Evolutionary conservation across 148 eudicot genomes (phyloP).

Genomic region (Pharnaceum exiguum): DNA sequence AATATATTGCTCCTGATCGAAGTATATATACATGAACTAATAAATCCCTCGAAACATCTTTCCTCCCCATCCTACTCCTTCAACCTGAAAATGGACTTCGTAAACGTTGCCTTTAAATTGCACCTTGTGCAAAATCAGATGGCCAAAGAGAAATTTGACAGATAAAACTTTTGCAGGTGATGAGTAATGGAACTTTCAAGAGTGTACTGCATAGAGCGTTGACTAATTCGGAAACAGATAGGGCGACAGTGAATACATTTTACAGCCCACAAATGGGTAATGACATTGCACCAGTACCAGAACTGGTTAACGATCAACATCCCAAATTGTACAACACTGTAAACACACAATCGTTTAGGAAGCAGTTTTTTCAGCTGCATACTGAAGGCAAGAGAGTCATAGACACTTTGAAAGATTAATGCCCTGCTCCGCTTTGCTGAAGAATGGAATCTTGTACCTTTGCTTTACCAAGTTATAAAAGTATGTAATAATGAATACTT

Average conservation of each 20-base stretch:
- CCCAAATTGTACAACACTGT: conserved; percentile 20
- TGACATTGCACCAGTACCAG: conserved; percentile 16
- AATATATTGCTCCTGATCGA: too few relatives aligned
- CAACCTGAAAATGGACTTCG: too few relatives aligned
- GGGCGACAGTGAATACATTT: conserved; percentile 28
- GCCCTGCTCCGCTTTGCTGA: too few relatives aligned
- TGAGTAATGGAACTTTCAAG: conserved; percentile 32
- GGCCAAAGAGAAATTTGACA: too few relatives aligned
- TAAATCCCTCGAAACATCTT: too few relatives aligned
- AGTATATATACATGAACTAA: too few relatives aligned
- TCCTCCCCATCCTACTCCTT: too few relatives aligned
- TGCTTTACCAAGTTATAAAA: too few relatives aligned
- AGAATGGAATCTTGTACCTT: too few relatives aligned
- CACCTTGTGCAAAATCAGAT: neutral
- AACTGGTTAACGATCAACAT: conserved; percentile 16
- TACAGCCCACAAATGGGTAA: conserved; percentile 17
- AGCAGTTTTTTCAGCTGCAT: conserved; percentile 17
- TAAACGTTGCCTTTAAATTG: too few relatives aligned
- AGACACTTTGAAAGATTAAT: conserved; percentile 20
- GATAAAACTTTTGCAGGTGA: conserved; percentile 12
- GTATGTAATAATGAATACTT: too few relatives aligned
- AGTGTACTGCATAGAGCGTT: conserved; percentile 27
- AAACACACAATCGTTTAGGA: conserved; percentile 12
- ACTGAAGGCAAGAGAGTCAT: too few relatives aligned
- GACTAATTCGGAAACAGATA: conserved; percentile 22